Percentiles rank a stretch among this genome's conserved stretches.
These are phyloP conservation scores for Salix viminalis DNA, from an alignment of 345 rosid genomes.

Conservation along the genomic window DNA sequence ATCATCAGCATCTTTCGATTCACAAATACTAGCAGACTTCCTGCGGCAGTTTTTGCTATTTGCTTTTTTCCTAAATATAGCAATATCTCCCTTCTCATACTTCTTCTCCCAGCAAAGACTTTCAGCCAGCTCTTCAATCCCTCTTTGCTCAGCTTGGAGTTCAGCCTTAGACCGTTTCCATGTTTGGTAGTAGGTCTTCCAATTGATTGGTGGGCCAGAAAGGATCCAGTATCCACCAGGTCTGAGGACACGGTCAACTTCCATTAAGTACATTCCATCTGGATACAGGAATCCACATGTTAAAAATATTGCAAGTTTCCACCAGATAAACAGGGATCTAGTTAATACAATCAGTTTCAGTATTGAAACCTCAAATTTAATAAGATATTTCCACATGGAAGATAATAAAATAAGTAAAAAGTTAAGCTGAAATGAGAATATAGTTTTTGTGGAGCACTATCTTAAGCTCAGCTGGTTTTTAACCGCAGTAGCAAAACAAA, in stretches of 20 bases:
- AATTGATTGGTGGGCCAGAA: slow-evolving; percentile 96
- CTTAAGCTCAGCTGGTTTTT: background rate
- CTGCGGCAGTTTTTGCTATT: slow-evolving; percentile 62
- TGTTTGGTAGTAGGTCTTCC: slow-evolving; percentile 81
- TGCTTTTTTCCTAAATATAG: slow-evolving; percentile 64
- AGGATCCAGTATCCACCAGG: slow-evolving; percentile 98
- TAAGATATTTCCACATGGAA: background rate
- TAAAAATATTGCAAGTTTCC: slow-evolving; percentile 17
- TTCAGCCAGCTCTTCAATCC: slow-evolving; percentile 75
- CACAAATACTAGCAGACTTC: slow-evolving; percentile 45
- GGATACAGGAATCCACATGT: slow-evolving; percentile 18
- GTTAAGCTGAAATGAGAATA: background rate
- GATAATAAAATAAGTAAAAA: background rate
- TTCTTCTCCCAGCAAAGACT: slow-evolving; percentile 97
- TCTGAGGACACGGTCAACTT: slow-evolving; percentile 93
- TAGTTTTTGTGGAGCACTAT: background rate
- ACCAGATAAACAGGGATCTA: background rate
- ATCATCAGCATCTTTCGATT: slow-evolving; percentile 50
- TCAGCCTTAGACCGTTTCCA: slow-evolving; percentile 84
- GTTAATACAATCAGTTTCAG: background rate
- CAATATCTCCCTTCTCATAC: slow-evolving; percentile 93
- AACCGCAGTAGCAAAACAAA: background rate
- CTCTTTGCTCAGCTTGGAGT: slow-evolving; percentile 75
- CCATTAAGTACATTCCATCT: slow-evolving; percentile 89
- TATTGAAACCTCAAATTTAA: background rate